Evolutionary conservation across 2,329 filamentous ascomycete species (phyloP).

Genomic region (Allantophomopsis cytisporea): DNA sequence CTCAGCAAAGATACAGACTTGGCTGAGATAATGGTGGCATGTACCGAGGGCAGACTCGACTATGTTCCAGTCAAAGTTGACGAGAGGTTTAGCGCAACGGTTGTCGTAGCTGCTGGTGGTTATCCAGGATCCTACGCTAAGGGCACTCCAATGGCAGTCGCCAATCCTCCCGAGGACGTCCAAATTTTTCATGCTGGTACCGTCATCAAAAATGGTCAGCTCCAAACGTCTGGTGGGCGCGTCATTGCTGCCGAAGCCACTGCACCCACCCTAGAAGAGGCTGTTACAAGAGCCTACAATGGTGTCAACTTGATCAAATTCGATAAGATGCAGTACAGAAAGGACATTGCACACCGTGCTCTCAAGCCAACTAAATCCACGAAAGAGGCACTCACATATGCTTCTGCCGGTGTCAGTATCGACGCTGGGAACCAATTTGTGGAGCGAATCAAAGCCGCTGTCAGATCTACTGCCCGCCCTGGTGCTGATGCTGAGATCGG

Average conservation of each 20-base stretch:
- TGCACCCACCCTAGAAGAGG: conserved; percentile 61
- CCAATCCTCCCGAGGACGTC: conserved; percentile 32
- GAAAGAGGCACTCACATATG: conserved; percentile 64
- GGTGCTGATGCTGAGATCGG: conserved; percentile 91
- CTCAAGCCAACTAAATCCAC: conserved; percentile 30
- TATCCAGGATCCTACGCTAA: conserved; percentile 83
- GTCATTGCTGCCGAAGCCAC: conserved; percentile 89
- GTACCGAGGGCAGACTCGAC: conserved; percentile 61
- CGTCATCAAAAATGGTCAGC: conserved; percentile 41
- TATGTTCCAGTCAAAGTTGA: conserved; percentile 55
- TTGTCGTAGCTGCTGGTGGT: conserved; percentile 85
- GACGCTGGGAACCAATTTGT: conserved; percentile 90
- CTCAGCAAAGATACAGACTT: conserved; percentile 70
- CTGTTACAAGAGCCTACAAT: conserved; percentile 77
- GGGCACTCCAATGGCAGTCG: conserved; percentile 47
- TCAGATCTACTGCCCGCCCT: conserved; percentile 70
- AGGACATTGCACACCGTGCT: conserved; percentile 77
- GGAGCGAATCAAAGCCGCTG: conserved; percentile 77
- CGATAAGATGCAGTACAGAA: conserved; percentile 45
- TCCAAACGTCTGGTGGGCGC: conserved; percentile 73
- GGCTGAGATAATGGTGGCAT: conserved; percentile 79
- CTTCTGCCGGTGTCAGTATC: conserved; percentile 84
- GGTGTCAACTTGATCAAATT: conserved; percentile 84
- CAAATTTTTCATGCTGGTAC: conserved; percentile 94
- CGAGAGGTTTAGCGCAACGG: conserved; percentile 66